Evolutionary conservation across 306 rosid genomes (phyloP).

Genomic region (Cucumis melo): DNA sequence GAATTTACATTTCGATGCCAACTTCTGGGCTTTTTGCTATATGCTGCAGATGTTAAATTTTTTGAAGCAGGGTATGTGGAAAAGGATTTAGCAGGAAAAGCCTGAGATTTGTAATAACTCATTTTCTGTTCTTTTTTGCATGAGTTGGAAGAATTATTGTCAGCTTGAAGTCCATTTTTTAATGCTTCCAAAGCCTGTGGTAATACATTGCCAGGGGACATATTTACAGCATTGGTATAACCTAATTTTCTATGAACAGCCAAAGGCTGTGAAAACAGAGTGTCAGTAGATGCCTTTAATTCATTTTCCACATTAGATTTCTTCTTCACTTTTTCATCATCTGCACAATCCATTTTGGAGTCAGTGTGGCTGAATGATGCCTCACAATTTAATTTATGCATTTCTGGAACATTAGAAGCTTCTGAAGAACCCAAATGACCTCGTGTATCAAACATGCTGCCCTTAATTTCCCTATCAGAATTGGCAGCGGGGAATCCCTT

Average conservation of each 20-base stretch:
- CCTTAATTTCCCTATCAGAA: slow-evolving; percentile 32
- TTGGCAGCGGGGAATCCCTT: slow-evolving; percentile 22
- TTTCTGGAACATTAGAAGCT: slow-evolving; percentile 24
- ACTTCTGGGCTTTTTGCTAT: slow-evolving; percentile 41
- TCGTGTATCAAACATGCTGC: slow-evolving; percentile 19
- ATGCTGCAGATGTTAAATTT: slow-evolving; percentile 32
- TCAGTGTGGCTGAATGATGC: slow-evolving; percentile 12
- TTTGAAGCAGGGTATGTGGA: slow-evolving; percentile 20
- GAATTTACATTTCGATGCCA: slow-evolving; percentile 46
- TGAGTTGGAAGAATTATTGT: slow-evolving; percentile 14
- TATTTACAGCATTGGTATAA: slow-evolving; percentile 16
- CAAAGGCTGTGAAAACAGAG: slow-evolving; percentile 17
- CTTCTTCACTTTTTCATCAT: slow-evolving; percentile 18
- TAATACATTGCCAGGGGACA: slow-evolving; percentile 19
- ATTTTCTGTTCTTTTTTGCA: slow-evolving; percentile 29
- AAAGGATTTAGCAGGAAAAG: slow-evolving; percentile 22
- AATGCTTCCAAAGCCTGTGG: slow-evolving; percentile 32
- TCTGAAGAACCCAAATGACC: slow-evolving; percentile 31
- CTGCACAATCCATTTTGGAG: slow-evolving; percentile 21
- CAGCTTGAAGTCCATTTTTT: slow-evolving; percentile 23
- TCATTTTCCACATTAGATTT: slow-evolving; percentile 27
- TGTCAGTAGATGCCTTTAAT: slow-evolving; percentile 15
- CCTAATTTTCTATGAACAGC: slow-evolving; percentile 16
- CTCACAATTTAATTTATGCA: slow-evolving; percentile 12
- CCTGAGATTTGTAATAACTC: slow-evolving; percentile 16